phyloP scores from a whole-genome alignment of 1,284 basidiomycete species.

The Ganoderma lingzhi region DNA sequence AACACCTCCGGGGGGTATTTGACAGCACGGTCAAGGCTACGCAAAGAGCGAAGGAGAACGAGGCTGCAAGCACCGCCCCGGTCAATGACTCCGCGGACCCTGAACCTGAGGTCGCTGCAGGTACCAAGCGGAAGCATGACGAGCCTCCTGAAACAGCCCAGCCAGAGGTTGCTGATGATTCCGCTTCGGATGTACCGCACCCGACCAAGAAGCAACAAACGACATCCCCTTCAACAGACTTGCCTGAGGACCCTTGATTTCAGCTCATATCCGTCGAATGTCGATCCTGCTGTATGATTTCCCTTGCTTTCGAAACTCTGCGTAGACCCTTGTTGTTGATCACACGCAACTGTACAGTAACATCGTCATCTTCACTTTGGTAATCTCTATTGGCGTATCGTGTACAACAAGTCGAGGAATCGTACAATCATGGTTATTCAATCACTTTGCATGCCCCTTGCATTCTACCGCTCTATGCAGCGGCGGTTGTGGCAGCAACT shows the following conservation, averaged over 20 bases:
- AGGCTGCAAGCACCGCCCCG: not conserved
- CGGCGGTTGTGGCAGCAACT: conserved; percentile 6
- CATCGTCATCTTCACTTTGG: conserved; percentile 4
- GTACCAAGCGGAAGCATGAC: conserved; percentile 22
- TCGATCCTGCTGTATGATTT: not conserved
- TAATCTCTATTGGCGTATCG: conserved; percentile 3
- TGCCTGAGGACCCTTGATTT: conserved; percentile 1
- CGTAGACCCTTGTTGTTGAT: not conserved
- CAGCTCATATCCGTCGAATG: too few species aligned
- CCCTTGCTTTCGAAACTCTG: conserved; percentile 6
- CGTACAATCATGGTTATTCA: conserved; percentile 21
- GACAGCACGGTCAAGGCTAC: conserved; percentile 41
- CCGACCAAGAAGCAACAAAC: conserved; percentile 10
- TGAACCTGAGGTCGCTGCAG: conserved; percentile 9
- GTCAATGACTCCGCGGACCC: conserved; percentile 11
- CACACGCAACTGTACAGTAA: conserved; percentile 4
- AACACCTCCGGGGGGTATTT: conserved; percentile 74
- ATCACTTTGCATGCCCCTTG: conserved; percentile 10
- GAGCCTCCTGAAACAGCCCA: not conserved
- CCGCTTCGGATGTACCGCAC: not conserved
- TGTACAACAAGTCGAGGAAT: conserved; percentile 2
- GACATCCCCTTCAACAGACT: not conserved
- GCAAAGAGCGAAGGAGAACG: conserved; percentile 7
- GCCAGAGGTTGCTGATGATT: not conserved
- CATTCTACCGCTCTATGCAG: conserved; percentile 8